Evolutionary conservation across 192 early-diverging fungal species (phyloP).

Genomic region (Coemansia sp.): DNA sequence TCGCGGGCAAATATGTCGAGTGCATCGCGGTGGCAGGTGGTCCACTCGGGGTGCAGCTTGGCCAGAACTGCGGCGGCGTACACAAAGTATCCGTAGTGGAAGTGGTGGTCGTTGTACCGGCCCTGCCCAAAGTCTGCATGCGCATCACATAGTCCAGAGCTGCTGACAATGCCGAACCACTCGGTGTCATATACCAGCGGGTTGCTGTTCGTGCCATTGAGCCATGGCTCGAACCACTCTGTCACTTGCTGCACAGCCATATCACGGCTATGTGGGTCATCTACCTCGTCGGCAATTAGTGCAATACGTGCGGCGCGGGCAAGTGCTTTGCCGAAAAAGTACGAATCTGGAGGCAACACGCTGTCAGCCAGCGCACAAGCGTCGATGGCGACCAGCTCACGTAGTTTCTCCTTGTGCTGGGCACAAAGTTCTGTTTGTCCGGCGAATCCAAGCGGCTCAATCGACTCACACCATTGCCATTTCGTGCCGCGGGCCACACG

Average conservation of each 20-base stretch:
- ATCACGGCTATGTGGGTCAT: constrained; percentile 25
- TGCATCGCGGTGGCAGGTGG: constrained; percentile 2
- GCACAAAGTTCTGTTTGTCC: constrained; percentile 24
- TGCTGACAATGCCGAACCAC: constrained; percentile 49
- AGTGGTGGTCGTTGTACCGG: constrained; percentile 60
- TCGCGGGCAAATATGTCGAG: constrained; percentile 50
- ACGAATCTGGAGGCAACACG: constrained; percentile 47
- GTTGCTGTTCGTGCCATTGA: constrained; percentile 33
- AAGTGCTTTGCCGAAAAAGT: constrained; percentile 57
- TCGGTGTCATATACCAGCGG: constrained; percentile 47
- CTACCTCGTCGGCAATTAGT: constrained; percentile 55
- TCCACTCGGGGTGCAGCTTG: constrained; percentile 40
- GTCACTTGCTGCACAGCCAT: constrained; percentile 16
- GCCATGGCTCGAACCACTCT: constrained; percentile 46
- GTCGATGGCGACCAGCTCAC: constrained; percentile 38
- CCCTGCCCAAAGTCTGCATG: constrained; percentile 57
- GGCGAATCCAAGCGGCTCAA: constrained; percentile 46
- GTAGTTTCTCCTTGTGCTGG: constrained; percentile 11
- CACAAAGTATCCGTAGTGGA: constrained; percentile 60
- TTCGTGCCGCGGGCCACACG: constrained; percentile 29
- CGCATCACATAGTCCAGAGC: constrained; percentile 29
- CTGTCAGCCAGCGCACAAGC: constrained; percentile 8
- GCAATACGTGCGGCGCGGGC: constrained; percentile 54
- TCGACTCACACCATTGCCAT: constrained; percentile 41
- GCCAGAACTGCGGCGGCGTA: constrained; percentile 53